Base-by-base conservation (phyloP, 2,329 filamentous ascomycete genomes). In the Microdochium nivale region DNA sequence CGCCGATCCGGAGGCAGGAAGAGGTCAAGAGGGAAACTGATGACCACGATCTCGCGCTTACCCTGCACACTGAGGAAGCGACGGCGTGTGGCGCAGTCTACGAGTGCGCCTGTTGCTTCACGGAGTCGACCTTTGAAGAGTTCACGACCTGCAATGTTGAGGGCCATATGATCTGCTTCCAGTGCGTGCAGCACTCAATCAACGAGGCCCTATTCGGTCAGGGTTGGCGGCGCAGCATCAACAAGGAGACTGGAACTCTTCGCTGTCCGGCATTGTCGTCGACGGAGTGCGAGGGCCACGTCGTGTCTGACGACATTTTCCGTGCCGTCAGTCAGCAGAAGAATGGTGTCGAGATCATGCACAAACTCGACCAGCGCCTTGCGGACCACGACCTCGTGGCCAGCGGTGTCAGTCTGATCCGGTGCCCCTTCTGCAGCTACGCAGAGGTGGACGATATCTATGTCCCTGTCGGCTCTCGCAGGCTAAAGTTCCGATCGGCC, bases 151-250 rank as follows among this genome's bases (percentile, higher is more conserved):
- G 88, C 70, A 79, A 80, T 62, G 40, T 19, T 13, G 76, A 79
- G 2, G 83, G 81, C 1, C 88, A 94, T 68, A 79, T 88, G 63
- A 76, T 92, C 51, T 94, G 88, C 69, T 85, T 91, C 68, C 80
- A 81, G 47, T 97, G 94, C 67, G 84, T 97, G 49, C 85, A 86
- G 56, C 83, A 87, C 57, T 86, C 90, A 11, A 79, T 92, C 53
- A 87, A 86, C 49, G 92, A 97, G 65, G 90, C 91, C 2, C 73
- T 97, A 0, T 97, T 95, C 64, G 94, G 94, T 0, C 94, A 97
- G 66, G 89, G 89, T 50, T 96, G 92, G 89, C 80, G 83, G 49
- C 84, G 87, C 53, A 94, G 82, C 60, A 86, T 96, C 59, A 80
- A 94, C 62, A 69, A 81, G 25, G 77, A 83, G 53, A 81, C 77